A percentile compares a stretch with the other conserved stretches of the same genome.
Conservation (phyloP, 1,284 basidiomycete species). For the Xerocomus amazonicus region DNA sequence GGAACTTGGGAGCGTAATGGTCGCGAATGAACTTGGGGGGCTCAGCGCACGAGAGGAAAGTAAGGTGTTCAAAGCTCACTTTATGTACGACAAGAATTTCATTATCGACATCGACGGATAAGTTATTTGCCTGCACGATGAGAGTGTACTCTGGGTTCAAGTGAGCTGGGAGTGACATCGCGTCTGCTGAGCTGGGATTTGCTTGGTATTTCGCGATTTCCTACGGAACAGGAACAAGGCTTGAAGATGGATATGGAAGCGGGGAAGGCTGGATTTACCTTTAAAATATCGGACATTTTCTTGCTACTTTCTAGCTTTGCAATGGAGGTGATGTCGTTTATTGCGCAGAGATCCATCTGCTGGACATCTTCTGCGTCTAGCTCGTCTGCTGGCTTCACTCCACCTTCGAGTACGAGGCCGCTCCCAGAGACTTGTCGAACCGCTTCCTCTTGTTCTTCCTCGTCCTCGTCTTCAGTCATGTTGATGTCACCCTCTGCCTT, state of each 20-base stretch:
- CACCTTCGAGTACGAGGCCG: conserved; percentile 82
- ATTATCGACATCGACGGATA: conserved; percentile 98
- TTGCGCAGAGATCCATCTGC: conserved; percentile 79
- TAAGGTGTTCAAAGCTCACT: conserved; percentile 45
- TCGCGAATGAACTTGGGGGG: conserved; percentile 86
- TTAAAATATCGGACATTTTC: conserved; percentile 81
- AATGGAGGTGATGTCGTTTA: conserved; percentile 83
- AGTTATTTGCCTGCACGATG: conserved; percentile 96
- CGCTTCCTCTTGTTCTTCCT: conserved; percentile 39
- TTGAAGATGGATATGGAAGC: neutral
- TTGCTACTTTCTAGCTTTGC: conserved; percentile 87
- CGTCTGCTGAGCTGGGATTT: conserved; percentile 73
- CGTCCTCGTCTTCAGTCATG: conserved; percentile 47
- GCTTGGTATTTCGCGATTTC: conserved; percentile 85
- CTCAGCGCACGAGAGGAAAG: conserved; percentile 16
- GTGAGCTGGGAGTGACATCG: conserved; percentile 77
- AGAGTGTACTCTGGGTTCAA: conserved; percentile 95
- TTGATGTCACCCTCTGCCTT: conserved; percentile 53
- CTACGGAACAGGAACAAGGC: conserved; percentile 38
- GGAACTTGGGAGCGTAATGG: conserved; percentile 94
- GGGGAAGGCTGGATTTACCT: conserved; percentile 44
- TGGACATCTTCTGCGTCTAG: conserved; percentile 91
- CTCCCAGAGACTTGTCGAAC: conserved; percentile 43
- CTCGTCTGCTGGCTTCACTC: conserved; percentile 89
- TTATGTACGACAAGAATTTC: conserved; percentile 98